Conservation (phyloP, 192 early-diverging fungal genomes). For the Podila verticillata region DNA sequence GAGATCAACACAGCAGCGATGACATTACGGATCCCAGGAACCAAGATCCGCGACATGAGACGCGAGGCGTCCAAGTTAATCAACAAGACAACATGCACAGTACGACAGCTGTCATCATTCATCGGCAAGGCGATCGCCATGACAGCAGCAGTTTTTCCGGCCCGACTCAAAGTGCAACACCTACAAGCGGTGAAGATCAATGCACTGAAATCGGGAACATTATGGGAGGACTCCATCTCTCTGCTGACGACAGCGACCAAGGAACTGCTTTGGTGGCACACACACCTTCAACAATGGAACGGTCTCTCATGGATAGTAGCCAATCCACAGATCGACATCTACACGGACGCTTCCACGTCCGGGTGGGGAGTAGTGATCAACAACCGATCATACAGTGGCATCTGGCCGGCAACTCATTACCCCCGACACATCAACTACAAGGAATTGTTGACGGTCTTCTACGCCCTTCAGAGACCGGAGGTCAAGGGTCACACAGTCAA, state of each 20-base stretch:
- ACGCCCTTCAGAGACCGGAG: too few species aligned
- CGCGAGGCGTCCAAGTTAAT: conserved; percentile 24
- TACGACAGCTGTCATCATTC: conserved; percentile 35
- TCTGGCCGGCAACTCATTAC: conserved; percentile 2
- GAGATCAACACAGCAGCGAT: conserved; percentile 24
- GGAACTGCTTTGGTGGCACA: conserved; percentile 24
- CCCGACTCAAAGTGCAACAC: conserved; percentile 23
- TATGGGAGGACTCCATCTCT: conserved; percentile 25
- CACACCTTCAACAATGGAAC: conserved; percentile 24
- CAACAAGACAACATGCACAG: conserved; percentile 19
- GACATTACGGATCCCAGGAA: conserved; percentile 23
- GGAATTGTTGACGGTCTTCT: neutral
- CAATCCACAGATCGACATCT: conserved; percentile 25
- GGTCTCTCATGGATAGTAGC: conserved; percentile 15
- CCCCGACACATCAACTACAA: conserved; percentile 25
- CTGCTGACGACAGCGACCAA: conserved; percentile 8
- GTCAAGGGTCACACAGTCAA: conserved; percentile 2
- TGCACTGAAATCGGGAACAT: conserved; percentile 25
- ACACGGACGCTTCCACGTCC: conserved; percentile 20
- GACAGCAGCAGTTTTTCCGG: conserved; percentile 32
- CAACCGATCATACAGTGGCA: conserved; percentile 7
- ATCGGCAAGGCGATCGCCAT: conserved; percentile 28
- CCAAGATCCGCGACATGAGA: conserved; percentile 31
- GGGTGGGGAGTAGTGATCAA: conserved; percentile 29
- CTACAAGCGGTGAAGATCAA: conserved; percentile 18